Evolutionary conservation across 805 yeast genomes (phyloP).

Genomic region (Metschnikowia amazonensis): DNA sequence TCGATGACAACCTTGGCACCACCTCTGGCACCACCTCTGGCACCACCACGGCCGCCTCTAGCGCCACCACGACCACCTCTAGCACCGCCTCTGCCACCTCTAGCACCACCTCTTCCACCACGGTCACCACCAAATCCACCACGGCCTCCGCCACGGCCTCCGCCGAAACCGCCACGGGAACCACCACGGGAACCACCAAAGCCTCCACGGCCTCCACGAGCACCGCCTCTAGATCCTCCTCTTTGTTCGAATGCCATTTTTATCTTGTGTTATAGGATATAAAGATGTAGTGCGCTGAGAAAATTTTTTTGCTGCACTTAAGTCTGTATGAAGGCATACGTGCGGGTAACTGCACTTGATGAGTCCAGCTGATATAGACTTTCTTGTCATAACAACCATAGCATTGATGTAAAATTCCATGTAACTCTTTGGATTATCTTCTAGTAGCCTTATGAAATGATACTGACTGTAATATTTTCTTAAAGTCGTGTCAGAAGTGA

Average conservation of each 20-base stretch:
- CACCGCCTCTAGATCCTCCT: slow-evolving; percentile 21
- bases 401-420: too few species aligned
- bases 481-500: too few species aligned
- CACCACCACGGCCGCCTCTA: slow-evolving; percentile 65
- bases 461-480: too few species aligned
- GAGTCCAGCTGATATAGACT: not conserved
- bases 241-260: slow-evolving; percentile 22
- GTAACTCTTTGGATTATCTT: not conserved
- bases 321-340: slow-evolving; percentile 15
- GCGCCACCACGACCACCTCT: slow-evolving; percentile 45
- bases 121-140: slow-evolving; percentile 55
- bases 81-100: slow-evolving; percentile 35
- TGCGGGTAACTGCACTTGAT: slow-evolving; percentile 17
- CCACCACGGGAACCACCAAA: slow-evolving; percentile 37
- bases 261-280: slow-evolving; percentile 8
- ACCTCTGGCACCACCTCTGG: slow-evolving; percentile 77
- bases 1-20: slow-evolving; percentile 97
- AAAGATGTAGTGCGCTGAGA: slow-evolving; percentile 9
- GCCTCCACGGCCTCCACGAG: slow-evolving; percentile 20
- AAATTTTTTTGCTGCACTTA: slow-evolving; percentile 10
- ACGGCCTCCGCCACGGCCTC: slow-evolving; percentile 46
- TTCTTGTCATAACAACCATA: not conserved
- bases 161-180: slow-evolving; percentile 54
- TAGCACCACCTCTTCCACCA: slow-evolving; percentile 36
- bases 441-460: not conserved